Evolutionary conservation across 331 rosid genomes (phyloP).

Genomic region (Malus hybrid): DNA sequence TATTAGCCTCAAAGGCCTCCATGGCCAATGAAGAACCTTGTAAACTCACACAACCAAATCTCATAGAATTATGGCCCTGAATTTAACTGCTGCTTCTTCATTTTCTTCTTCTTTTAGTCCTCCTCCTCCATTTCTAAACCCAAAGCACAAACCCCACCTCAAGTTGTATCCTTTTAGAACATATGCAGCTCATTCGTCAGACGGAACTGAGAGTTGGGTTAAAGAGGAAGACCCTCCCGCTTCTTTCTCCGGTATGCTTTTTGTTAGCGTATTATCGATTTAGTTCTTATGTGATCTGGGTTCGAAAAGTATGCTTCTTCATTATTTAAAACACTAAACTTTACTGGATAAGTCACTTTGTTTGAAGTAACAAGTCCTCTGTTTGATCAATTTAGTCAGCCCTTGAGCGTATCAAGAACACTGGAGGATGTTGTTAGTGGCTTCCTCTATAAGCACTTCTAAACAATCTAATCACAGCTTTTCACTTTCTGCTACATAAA

Average conservation of each 20-base stretch:
- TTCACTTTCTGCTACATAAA: background rate
- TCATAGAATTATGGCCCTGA: constrained; percentile 47
- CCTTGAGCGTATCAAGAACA: background rate
- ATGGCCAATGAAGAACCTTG: background rate
- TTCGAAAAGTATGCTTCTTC: background rate
- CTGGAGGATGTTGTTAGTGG: too few species aligned
- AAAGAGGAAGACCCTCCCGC: constrained; percentile 39
- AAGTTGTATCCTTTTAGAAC: constrained; percentile 38
- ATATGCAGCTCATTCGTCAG: constrained; percentile 39
- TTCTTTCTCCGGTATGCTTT: constrained; percentile 41
- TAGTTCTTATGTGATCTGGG: background rate
- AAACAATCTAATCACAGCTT: background rate
- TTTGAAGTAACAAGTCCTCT: background rate
- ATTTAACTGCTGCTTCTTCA: constrained; percentile 30
- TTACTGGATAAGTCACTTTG: too few species aligned
- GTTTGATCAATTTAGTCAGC: background rate
- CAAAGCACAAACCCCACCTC: constrained; percentile 27
- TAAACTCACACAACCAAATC: background rate
- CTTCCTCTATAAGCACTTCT: background rate
- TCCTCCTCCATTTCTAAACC: constrained; percentile 18
- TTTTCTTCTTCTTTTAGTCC: background rate
- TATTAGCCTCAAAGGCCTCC: background rate
- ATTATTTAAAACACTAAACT: too few species aligned
- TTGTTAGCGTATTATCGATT: background rate
- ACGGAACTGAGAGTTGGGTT: constrained; percentile 41